phyloP scores from a whole-genome alignment of 2,329 filamentous ascomycete genomes.

The Calonectria crousiana region DNA sequence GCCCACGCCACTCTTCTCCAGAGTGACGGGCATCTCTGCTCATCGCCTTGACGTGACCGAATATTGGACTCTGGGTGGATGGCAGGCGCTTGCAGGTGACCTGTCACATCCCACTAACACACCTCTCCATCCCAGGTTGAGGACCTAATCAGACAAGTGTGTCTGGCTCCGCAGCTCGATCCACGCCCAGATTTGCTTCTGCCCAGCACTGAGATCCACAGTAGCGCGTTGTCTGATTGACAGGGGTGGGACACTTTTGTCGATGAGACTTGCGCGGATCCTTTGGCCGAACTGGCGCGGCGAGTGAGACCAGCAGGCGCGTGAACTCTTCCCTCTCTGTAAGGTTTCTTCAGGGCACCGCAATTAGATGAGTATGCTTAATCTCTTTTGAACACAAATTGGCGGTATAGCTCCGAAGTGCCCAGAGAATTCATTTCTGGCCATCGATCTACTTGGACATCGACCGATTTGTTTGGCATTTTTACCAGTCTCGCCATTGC shows the following conservation, averaged over 20 bases:
- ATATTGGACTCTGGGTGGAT: conserved; percentile 24
- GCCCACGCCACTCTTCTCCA: neutral
- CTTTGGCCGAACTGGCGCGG: neutral
- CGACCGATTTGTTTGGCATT: too few species aligned
- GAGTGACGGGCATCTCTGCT: conserved; percentile 22
- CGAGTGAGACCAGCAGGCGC: neutral
- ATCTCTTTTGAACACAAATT: conserved; percentile 21
- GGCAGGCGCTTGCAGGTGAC: conserved; percentile 30
- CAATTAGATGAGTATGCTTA: conserved; percentile 11
- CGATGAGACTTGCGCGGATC: neutral
- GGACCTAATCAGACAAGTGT: conserved; percentile 42
- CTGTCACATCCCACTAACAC: conserved; percentile 33
- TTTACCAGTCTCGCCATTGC: neutral
- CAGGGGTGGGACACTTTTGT: conserved; percentile 18
- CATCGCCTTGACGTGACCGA: conserved; percentile 21
- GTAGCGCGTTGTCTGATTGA: conserved; percentile 30
- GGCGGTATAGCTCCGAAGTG: neutral
- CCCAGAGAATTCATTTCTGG: neutral
- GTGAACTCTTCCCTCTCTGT: neutral
- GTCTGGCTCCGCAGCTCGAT: conserved; percentile 27
- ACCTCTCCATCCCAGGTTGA: conserved; percentile 23
- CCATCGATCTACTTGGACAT: neutral
- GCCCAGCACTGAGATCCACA: conserved; percentile 12
- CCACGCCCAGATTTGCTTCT: conserved; percentile 35
- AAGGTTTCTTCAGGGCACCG: conserved; percentile 20